Evolutionary conservation across 2,329 filamentous ascomycete species (phyloP).

Genomic region (Diatrype stigma): DNA sequence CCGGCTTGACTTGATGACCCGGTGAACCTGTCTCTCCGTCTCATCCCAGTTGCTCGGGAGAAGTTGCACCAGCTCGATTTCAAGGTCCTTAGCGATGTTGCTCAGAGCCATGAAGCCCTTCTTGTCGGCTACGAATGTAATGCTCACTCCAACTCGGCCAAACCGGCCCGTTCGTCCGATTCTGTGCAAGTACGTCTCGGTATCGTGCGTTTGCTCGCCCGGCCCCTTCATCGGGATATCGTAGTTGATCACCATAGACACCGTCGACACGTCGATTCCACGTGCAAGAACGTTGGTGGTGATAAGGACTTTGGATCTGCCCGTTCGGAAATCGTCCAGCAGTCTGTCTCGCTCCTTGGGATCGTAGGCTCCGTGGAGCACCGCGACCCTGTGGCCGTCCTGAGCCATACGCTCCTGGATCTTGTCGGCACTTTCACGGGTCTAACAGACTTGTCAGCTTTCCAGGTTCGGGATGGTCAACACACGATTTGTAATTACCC

Average conservation of each 20-base stretch:
- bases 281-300: conserved; percentile 95
- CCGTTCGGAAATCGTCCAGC: conserved; percentile 80
- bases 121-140: conserved; percentile 88
- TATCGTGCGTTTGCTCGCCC: conserved; percentile 79
- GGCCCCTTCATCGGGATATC: conserved; percentile 73
- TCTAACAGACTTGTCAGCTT: conserved; percentile 47
- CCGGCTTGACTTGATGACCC: conserved; percentile 69
- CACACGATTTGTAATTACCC: conserved; percentile 45
- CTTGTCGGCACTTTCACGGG: conserved; percentile 76
- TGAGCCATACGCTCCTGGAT: conserved; percentile 82
- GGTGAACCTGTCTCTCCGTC: conserved; percentile 78
- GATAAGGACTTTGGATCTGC: conserved; percentile 91
- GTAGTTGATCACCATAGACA: conserved; percentile 99
- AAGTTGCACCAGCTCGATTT: conserved; percentile 75
- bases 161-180: conserved; percentile 97
- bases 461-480: not conserved
- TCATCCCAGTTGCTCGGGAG: conserved; percentile 87
- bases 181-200: conserved; percentile 94
- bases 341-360: conserved; percentile 77
- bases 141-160: conserved; percentile 90
- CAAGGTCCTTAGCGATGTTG: conserved; percentile 75
- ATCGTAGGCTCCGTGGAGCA: conserved; percentile 83
- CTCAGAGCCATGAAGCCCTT: conserved; percentile 75
- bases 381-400: conserved; percentile 89
- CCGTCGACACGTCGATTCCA: conserved; percentile 86